Conservation (phyloP, 2,329 filamentous ascomycete species). For the Teratosphaeria pseudoeucalypti region DNA sequence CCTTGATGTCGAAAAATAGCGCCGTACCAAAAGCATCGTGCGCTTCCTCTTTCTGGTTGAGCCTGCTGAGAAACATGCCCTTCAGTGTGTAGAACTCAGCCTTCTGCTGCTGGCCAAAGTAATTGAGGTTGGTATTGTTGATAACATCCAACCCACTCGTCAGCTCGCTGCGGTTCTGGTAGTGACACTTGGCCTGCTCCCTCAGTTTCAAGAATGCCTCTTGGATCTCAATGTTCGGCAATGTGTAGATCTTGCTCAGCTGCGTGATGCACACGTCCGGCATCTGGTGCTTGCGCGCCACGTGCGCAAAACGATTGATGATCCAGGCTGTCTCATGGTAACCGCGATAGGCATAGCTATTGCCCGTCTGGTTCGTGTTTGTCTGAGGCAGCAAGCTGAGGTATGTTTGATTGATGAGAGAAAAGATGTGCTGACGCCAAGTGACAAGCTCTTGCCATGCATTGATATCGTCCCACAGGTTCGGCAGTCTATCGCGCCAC, state of each 20-base stretch:
- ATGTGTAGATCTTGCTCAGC: conserved; percentile 91
- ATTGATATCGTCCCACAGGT: conserved; percentile 99
- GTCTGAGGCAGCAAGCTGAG: conserved; percentile 71
- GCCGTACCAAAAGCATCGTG: conserved; percentile 92
- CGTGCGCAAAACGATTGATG: conserved; percentile 96
- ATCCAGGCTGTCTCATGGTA: conserved; percentile 99
- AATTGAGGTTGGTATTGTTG: conserved; percentile 98
- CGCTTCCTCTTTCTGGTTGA: conserved; percentile 81
- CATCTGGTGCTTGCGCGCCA: conserved; percentile 91
- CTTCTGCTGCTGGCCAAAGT: conserved; percentile 92
- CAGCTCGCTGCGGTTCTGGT: conserved; percentile 87
- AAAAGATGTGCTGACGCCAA: conserved; percentile 98
- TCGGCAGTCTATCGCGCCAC: conserved; percentile 90
- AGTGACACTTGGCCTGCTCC: conserved; percentile 98
- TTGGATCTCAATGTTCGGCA: conserved; percentile 99
- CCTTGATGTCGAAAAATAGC: conserved; percentile 86
- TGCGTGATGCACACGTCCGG: conserved; percentile 96
- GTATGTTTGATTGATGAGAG: conserved; percentile 91
- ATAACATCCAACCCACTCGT: conserved; percentile 93
- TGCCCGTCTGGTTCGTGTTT: conserved; percentile 66
- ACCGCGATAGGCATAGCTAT: conserved; percentile 90
- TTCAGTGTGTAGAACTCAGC: conserved; percentile 98
- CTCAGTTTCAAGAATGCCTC: conserved; percentile 95
- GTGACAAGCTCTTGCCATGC: conserved; percentile 99
- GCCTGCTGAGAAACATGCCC: conserved; percentile 96